Evolutionary conservation across 1,284 basidiomycete species (phyloP).

Genomic region (Rugosomyces carneus): DNA sequence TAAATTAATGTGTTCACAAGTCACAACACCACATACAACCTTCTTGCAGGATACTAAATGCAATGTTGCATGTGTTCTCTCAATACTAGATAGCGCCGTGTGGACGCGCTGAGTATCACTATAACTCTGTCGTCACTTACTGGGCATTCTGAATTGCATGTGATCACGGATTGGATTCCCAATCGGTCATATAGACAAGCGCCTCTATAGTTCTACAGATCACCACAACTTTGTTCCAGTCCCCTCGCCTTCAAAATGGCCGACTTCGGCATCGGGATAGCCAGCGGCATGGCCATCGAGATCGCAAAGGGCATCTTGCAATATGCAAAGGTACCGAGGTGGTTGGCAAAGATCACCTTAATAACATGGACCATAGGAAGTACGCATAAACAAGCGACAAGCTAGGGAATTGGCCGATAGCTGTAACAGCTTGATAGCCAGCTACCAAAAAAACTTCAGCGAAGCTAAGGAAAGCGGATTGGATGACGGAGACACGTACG

Average conservation of each 20-base stretch:
- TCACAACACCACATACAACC: too few species aligned
- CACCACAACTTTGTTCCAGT: not conserved
- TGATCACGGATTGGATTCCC: not conserved
- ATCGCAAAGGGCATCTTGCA: not conserved
- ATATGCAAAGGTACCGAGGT: not conserved
- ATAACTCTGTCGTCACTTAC: too few species aligned
- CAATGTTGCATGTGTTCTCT: too few species aligned
- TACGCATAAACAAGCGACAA: slow-evolving; percentile 1
- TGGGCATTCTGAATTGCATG: too few species aligned
- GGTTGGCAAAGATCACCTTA: not conserved
- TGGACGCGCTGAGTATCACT: too few species aligned
- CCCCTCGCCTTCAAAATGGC: not conserved
- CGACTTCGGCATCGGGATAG: not conserved
- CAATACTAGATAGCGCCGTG: too few species aligned
- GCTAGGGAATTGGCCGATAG: not conserved
- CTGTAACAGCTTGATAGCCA: not conserved
- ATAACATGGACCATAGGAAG: not conserved
- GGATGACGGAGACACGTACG: not conserved
- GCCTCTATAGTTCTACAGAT: not conserved
- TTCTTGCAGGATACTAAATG: too few species aligned
- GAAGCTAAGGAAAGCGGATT: not conserved
- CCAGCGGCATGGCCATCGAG: not conserved
- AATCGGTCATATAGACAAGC: not conserved
- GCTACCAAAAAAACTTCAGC: not conserved
- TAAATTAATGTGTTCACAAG: too few species aligned